Evolutionary conservation across 164 flowering plant species (phyloP).

Genomic region (Amborella trichopoda): DNA sequence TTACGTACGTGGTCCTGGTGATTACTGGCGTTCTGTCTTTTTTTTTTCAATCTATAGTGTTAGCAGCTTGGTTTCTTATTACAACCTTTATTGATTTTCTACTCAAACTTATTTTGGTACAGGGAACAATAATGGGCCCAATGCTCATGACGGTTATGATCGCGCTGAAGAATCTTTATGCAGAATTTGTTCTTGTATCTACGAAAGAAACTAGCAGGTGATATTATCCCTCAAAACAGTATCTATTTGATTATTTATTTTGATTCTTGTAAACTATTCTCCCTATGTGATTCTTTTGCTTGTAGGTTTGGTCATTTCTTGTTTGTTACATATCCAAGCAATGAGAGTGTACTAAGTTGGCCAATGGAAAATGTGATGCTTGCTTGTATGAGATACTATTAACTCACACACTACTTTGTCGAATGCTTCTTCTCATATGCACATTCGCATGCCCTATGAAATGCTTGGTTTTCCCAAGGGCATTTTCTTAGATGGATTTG

Average conservation of each 20-base stretch:
- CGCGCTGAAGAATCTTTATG: slow-evolving; percentile 14
- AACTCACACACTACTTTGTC: no score
- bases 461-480: no score
- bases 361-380: no score
- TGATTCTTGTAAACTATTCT: not conserved
- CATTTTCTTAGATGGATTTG: no score
- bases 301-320: not conserved
- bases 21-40: not conserved
- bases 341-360: no score
- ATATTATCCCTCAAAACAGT: not conserved
- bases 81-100: not conserved
- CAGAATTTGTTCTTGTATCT: slow-evolving; percentile 13
- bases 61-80: not conserved
- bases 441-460: no score
- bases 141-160: slow-evolving; percentile 15
- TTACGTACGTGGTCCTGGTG: not conserved
- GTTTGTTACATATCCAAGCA: not conserved
- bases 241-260: slow-evolving; percentile 1
- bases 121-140: slow-evolving; percentile 21
- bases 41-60: not conserved
- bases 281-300: not conserved
- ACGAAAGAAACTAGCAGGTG: slow-evolving; percentile 8
- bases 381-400: no score
- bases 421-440: no score
- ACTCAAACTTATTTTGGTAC: not conserved